phyloP scores from a whole-genome alignment of 805 yeast genomes.

The Teunomyces funiuensis region DNA sequence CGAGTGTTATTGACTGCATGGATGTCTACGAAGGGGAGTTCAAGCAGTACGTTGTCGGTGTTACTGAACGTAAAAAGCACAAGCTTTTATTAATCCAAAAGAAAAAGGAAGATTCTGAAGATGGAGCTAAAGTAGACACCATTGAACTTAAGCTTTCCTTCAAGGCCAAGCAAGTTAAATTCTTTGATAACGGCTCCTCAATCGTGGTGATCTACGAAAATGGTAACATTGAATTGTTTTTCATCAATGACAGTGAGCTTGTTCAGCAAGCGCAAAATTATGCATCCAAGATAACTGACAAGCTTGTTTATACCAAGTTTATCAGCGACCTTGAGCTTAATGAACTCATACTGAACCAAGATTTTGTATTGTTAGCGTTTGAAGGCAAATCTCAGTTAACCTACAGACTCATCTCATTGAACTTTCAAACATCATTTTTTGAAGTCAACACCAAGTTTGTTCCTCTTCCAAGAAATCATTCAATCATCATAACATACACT shows the following conservation, averaged over 20 bases:
- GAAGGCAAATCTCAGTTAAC: constrained; percentile 11
- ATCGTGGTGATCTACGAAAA: constrained; percentile 22
- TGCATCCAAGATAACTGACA: constrained; percentile 14
- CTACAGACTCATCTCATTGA: constrained; percentile 27
- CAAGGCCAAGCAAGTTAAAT: constrained; percentile 11
- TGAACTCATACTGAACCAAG: constrained; percentile 21
- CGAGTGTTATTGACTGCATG: constrained; percentile 42
- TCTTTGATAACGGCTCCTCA: constrained; percentile 9
- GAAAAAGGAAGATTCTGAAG: constrained; percentile 7
- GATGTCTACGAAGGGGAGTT: constrained; percentile 22
- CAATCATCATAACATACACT: constrained; percentile 20
- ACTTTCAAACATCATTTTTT: constrained; percentile 17
- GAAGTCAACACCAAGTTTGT: constrained; percentile 20
- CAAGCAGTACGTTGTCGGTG: constrained; percentile 38
- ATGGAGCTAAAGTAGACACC: constrained; percentile 8
- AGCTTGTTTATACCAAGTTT: constrained; percentile 31
- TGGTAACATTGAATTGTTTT: constrained; percentile 27
- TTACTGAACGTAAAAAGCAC: constrained; percentile 34
- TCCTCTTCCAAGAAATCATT: constrained; percentile 5
- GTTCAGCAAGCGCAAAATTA: not conserved
- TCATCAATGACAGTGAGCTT: constrained; percentile 2
- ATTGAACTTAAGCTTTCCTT: constrained; percentile 8
- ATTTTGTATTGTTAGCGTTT: constrained; percentile 21
- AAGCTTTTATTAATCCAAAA: constrained; percentile 24
- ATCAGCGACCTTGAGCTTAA: constrained; percentile 23